Conservation (phyloP, 257 asterid species). For the Petunia secreta region DNA sequence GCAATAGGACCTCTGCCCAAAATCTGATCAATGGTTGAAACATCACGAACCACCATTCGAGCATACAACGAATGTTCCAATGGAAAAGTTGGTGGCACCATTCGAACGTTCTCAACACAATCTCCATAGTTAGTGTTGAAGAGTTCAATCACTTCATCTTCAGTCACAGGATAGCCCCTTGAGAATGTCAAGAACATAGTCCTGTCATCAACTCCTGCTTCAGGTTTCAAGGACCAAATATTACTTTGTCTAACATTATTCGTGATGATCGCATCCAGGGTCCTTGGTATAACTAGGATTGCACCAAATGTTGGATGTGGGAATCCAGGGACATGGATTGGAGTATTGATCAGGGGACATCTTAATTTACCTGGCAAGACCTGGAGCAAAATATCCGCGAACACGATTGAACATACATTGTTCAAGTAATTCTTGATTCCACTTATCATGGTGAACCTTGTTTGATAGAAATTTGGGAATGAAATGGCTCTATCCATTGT, state of each 20-base stretch:
- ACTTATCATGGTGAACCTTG: slow-evolving; percentile 26
- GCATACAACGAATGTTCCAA: slow-evolving; percentile 24
- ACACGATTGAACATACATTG: slow-evolving; percentile 20
- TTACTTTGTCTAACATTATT: neutral
- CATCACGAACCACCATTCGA: slow-evolving; percentile 28
- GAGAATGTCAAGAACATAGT: slow-evolving; percentile 36
- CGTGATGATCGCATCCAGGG: slow-evolving; percentile 13
- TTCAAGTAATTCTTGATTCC: slow-evolving; percentile 24
- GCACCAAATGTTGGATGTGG: slow-evolving; percentile 37
- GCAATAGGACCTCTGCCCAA: slow-evolving; percentile 26
- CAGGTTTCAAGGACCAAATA: slow-evolving; percentile 1
- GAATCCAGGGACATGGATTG: slow-evolving; percentile 30
- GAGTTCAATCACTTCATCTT: slow-evolving; percentile 29
- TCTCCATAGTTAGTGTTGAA: slow-evolving; percentile 27
- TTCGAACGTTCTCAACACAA: slow-evolving; percentile 23
- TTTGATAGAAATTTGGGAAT: neutral
- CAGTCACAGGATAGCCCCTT: slow-evolving; percentile 25
- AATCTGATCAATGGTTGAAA: slow-evolving; percentile 24
- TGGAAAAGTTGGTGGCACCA: neutral
- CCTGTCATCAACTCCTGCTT: slow-evolving; percentile 26
- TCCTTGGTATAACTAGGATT: slow-evolving; percentile 16
- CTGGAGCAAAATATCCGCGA: slow-evolving; percentile 27
- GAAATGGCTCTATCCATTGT: neutral
- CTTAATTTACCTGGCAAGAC: neutral
- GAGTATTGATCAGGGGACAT: neutral